Base-by-base conservation (phyloP, 306 rosid genomes). In the Sophora flavescens region DNA sequence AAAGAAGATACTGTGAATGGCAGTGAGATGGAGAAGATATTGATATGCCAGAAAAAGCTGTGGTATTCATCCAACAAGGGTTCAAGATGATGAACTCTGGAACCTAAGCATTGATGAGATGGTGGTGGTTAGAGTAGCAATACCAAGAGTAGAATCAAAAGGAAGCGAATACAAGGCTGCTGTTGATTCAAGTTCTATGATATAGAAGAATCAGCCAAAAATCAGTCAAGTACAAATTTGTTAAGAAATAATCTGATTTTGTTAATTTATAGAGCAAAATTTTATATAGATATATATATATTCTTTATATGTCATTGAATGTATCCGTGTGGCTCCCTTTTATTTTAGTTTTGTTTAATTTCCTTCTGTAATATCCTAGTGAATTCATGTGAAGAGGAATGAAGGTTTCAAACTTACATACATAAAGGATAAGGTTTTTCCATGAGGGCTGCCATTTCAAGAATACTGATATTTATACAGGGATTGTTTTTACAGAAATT, bases 31-130 rank as follows among this genome's bases (percentile, higher is more conserved):
- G 93, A 89, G 88, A 96, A 89, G 89, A 77, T 96, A 54, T 59
- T 96, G 87, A 76, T 92, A 45, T 96, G 99, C 88, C 92, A 84
- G 93, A 96, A 96, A 75, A 91, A 84, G 72, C 88, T 92, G 38
- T 96, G 98, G 99, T 79, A 92, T 76, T 80, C 97, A 57, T 87
- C 99, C 47, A 80, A 68, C 65, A 67, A 51, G 10, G 77, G 65
- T 67, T 86, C 89, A 65, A 83, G 93, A 85, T 89, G 85, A 88
- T 57, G 36, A 56, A 52, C 60, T 82, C 68, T 72, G 62, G 36
- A 67, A 72, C 47, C 18, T 41, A 39, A 64, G 66, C 53, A 38
- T 30, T 65, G 70, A 68, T 41, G 80, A 78, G 72, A 48, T 38
- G 76, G 76, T 79, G 82, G 41, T 6, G 18, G 70, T 77, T 74